phyloP scores from a whole-genome alignment of 164 flowering plant genomes.

The Nymphaea colorata region DNA sequence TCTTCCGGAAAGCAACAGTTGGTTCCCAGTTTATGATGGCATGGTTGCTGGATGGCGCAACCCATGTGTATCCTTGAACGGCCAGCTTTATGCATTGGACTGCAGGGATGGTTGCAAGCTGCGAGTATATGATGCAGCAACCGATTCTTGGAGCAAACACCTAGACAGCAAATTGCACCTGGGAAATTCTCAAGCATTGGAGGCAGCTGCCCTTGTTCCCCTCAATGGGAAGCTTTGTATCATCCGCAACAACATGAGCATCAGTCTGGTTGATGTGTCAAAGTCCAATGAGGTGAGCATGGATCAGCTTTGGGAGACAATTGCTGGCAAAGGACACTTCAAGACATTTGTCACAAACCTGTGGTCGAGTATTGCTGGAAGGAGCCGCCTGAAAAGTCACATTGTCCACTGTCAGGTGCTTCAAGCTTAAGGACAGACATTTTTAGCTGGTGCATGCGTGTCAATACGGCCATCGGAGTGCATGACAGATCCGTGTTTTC shows the following conservation, averaged over 20 bases:
- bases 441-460: neutral
- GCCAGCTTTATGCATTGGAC: slow-evolving; percentile 71
- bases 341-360: slow-evolving; percentile 9
- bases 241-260: slow-evolving; percentile 93
- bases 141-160: slow-evolving; percentile 72
- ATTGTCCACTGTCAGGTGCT: slow-evolving; percentile 96
- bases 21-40: slow-evolving; percentile 63
- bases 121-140: slow-evolving; percentile 54
- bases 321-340: slow-evolving; percentile 9
- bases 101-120: slow-evolving; percentile 94
- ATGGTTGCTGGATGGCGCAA: slow-evolving; percentile 92
- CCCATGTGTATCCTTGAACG: slow-evolving; percentile 74
- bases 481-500: neutral
- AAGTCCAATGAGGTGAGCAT: slow-evolving; percentile 45
- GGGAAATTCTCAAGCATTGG: slow-evolving; percentile 74
- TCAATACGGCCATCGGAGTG: neutral
- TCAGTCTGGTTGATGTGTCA: slow-evolving; percentile 77
- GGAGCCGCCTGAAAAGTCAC: slow-evolving; percentile 69
- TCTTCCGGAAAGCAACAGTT: slow-evolving; percentile 53
- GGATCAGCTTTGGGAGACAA: slow-evolving; percentile 26
- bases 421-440: slow-evolving; percentile 49
- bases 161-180: slow-evolving; percentile 83
- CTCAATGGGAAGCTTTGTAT: slow-evolving; percentile 91
- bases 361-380: slow-evolving; percentile 33
- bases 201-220: slow-evolving; percentile 91